Evolutionary conservation across 2,329 filamentous ascomycete species (phyloP), one percentile per base, ranked within the genome.

Genomic region (Exserohilum rostratum): DNA sequence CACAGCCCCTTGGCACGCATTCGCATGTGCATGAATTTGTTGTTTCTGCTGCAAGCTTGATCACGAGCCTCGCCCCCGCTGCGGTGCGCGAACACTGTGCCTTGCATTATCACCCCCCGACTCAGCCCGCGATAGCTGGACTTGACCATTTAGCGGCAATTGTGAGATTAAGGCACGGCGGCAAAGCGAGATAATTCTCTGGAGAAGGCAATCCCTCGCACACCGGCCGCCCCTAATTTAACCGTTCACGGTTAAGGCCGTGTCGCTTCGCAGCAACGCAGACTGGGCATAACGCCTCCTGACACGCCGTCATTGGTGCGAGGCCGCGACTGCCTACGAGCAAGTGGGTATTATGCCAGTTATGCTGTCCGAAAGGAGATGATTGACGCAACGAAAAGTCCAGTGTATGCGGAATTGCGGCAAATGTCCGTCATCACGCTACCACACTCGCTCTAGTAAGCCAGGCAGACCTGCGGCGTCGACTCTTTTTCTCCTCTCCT

Each of bases 11-110:
- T 38, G 37, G 53, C 27, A 53, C 18, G 46, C 34, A 39, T 37
- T 42, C 47, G 57, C 57, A 58, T 57, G 47, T 60, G 53, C 60
- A 57, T 45, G 40, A 57, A 47, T 49, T 39, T 53, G 49, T 42
- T 55, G 43, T 46, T 50, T 56, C 61, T 60, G 59, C 64, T 62
- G 64, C 61, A 62, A 42, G 48, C 57, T 60, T 55, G 57, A 62
- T 64, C 55, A 65, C 57, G 59, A 63, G 59, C 62, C 58, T 62
- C 55, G 62, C 62, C 65, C 65, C 66, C 49, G 63, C 64, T 66
- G 61, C 61, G 59, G 63, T 69, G 65, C 57, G 55, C 60, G 59
- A 63, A 63, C 59, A 62, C 61, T 63, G 61, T 58, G 64, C 60
- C 61, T 61, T 67, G 61, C 66, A 68, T 61, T 56, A 58, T 60